These are phyloP conservation scores for Alloteropsis semialata DNA, from an alignment of 176 grass and related monocot species.

Conservation along the genomic window DNA sequence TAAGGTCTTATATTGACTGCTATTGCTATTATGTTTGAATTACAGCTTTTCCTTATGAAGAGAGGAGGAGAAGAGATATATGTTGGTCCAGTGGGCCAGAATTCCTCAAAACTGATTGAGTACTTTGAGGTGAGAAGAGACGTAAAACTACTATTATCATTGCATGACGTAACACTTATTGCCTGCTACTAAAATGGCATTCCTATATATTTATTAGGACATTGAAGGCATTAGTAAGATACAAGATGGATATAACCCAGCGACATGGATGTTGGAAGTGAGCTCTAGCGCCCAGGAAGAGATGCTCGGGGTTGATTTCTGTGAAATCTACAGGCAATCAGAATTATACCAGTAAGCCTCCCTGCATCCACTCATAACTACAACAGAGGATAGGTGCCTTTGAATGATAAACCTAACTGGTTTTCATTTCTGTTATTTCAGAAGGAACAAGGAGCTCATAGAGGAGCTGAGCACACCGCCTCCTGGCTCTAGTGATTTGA, in stretches of 20 bases:
- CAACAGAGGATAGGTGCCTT: too few species aligned
- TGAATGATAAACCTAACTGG: neutral
- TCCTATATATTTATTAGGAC: slow-evolving; percentile 26
- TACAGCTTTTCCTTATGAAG: slow-evolving; percentile 6
- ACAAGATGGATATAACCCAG: slow-evolving; percentile 26
- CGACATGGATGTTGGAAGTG: slow-evolving; percentile 25
- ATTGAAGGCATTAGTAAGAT: slow-evolving; percentile 14
- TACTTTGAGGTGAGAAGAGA: slow-evolving; percentile 24
- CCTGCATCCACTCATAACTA: too few species aligned
- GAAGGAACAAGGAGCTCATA: slow-evolving; percentile 48
- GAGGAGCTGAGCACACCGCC: slow-evolving; percentile 37
- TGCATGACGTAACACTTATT: too few species aligned
- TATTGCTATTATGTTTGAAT: too few species aligned
- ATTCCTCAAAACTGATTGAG: neutral
- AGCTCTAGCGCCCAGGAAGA: slow-evolving; percentile 12
- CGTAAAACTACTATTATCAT: neutral
- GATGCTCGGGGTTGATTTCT: neutral
- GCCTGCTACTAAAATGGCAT: too few species aligned
- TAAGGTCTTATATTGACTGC: too few species aligned
- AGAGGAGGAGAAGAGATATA: slow-evolving; percentile 27
- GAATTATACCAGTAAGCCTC: slow-evolving; percentile 32
- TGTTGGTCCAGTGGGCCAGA: neutral
- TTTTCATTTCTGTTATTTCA: slow-evolving; percentile 28
- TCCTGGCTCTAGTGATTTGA: slow-evolving; percentile 34
- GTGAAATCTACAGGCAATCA: slow-evolving; percentile 12